Evolutionary conservation across 768 basidiomycete species (phyloP).

Genomic region (Chalciporus piperatus): DNA sequence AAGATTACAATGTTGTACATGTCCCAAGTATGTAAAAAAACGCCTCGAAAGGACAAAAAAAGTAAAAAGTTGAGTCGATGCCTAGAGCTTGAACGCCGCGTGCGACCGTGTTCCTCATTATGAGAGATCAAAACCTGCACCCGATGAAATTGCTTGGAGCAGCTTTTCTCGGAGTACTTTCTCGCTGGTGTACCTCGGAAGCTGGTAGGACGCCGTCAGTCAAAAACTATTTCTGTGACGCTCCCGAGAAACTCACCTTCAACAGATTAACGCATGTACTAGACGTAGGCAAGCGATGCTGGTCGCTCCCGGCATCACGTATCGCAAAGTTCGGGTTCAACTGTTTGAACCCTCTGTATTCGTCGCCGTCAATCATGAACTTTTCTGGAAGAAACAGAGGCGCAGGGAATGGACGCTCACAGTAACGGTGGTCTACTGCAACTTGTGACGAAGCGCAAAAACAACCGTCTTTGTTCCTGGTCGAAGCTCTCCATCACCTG

Average conservation of each 20-base stretch:
- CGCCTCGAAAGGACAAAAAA: neutral
- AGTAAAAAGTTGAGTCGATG: neutral
- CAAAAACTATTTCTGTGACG: neutral
- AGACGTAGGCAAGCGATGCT: slow-evolving; percentile 66
- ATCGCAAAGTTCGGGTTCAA: slow-evolving; percentile 88
- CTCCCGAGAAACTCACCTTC: slow-evolving; percentile 53
- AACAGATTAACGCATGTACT: slow-evolving; percentile 92
- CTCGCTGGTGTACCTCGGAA: slow-evolving; percentile 69
- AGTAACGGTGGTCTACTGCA: slow-evolving; percentile 86
- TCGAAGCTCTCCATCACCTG: slow-evolving; percentile 78
- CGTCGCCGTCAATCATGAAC: neutral
- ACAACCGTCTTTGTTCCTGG: slow-evolving; percentile 71
- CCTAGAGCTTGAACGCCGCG: neutral
- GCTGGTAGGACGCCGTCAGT: slow-evolving; percentile 36
- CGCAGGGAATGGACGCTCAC: slow-evolving; percentile 40
- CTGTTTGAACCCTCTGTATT: slow-evolving; percentile 74
- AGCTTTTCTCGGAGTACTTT: slow-evolving; percentile 68
- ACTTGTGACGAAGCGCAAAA: slow-evolving; percentile 91
- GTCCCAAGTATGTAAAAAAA: slow-evolving; percentile 1
- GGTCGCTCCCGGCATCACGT: slow-evolving; percentile 73
- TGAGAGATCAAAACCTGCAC: slow-evolving; percentile 92
- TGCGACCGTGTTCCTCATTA: slow-evolving; percentile 30
- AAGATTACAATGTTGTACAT: slow-evolving; percentile 9
- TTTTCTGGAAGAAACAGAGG: neutral
- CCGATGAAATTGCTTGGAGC: slow-evolving; percentile 80